Percentiles rank a stretch among this genome's conserved stretches.
These are phyloP conservation scores for Byssothecium circinans DNA, from an alignment of 2,329 filamentous ascomycete species.

Conservation along the genomic window DNA sequence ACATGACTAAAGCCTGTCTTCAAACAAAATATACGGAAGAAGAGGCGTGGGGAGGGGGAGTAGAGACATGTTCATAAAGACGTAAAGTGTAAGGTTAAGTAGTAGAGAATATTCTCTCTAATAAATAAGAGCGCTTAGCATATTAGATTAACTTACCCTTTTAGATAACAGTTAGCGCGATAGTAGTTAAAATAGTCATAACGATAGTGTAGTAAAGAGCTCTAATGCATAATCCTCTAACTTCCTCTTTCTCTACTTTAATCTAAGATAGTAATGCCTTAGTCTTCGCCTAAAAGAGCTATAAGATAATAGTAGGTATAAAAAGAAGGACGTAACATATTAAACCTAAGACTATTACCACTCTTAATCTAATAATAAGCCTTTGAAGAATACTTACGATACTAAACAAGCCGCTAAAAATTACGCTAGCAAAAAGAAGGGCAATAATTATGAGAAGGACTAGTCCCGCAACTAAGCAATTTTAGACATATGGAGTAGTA, in stretches of 20 bases:
- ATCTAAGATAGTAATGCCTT: constrained; percentile 2
- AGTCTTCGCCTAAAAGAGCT: neutral
- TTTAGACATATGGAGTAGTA: constrained; percentile 2
- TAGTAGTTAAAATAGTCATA: constrained; percentile 4
- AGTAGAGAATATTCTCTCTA: no score
- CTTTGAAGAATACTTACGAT: constrained; percentile 3
- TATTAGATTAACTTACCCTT: no score
- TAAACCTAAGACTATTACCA: neutral
- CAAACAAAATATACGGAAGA: no score
- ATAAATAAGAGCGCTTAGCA: no score
- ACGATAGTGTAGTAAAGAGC: constrained; percentile 1
- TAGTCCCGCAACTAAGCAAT: constrained; percentile 1
- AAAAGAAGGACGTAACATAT: constrained; percentile 1
- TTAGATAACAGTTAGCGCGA: constrained; percentile 6
- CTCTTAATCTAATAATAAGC: constrained; percentile 4
- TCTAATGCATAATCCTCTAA: constrained; percentile 1
- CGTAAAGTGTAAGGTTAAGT: no score
- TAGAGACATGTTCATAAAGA: no score
- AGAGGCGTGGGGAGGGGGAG: no score
- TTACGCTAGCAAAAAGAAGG: constrained; percentile 1
- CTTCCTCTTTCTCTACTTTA: constrained; percentile 1
- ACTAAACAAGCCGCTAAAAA: constrained; percentile 2
- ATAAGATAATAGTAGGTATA: constrained; percentile 3
- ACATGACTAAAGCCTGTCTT: no score
- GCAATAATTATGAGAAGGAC: constrained; percentile 4